Conservation (phyloP, 2,329 filamentous ascomycete genomes). For the Colletotrichum scovillei region DNA sequence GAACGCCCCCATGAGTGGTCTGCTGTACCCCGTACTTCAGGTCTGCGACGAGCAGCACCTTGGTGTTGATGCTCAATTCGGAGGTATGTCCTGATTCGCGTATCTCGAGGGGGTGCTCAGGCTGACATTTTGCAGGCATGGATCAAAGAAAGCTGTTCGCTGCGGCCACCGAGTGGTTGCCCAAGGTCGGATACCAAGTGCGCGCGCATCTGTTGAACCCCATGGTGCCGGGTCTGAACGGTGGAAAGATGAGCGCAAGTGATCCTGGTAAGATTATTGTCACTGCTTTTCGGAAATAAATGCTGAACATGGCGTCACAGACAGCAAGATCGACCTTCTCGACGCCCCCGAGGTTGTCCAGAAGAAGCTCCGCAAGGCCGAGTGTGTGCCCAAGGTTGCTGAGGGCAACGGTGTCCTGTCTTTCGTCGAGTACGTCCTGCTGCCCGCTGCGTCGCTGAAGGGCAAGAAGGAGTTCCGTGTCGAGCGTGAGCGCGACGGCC, state of each 20-base stretch:
- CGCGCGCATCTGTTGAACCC: slow-evolving; percentile 75
- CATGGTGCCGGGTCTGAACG: slow-evolving; percentile 88
- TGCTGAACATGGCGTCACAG: slow-evolving; percentile 48
- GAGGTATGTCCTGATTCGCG: slow-evolving; percentile 58
- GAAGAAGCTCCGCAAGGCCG: slow-evolving; percentile 89
- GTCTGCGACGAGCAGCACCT: slow-evolving; percentile 92
- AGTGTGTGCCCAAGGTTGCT: slow-evolving; percentile 78
- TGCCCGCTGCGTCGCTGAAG: slow-evolving; percentile 78
- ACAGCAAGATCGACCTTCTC: slow-evolving; percentile 94
- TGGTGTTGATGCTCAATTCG: slow-evolving; percentile 88
- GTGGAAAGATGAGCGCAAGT: slow-evolving; percentile 88
- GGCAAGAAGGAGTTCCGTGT: slow-evolving; percentile 73
- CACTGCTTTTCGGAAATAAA: too few species aligned
- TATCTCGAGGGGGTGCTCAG: too few species aligned
- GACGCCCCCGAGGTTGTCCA: slow-evolving; percentile 79
- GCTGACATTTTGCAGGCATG: slow-evolving; percentile 49
- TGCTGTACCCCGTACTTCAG: slow-evolving; percentile 90
- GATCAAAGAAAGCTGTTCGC: slow-evolving; percentile 94
- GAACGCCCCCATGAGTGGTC: slow-evolving; percentile 73
- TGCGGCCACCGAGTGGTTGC: slow-evolving; percentile 85
- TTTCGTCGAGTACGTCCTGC: slow-evolving; percentile 87
- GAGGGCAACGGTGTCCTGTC: slow-evolving; percentile 90
- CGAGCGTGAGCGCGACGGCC: slow-evolving; percentile 69
- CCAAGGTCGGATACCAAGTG: slow-evolving; percentile 85
- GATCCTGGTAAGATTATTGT: slow-evolving; percentile 63